These are phyloP conservation scores for Trichoderma arundinaceum DNA, from an alignment of 2,329 filamentous ascomycete genomes.

Conservation along the genomic window DNA sequence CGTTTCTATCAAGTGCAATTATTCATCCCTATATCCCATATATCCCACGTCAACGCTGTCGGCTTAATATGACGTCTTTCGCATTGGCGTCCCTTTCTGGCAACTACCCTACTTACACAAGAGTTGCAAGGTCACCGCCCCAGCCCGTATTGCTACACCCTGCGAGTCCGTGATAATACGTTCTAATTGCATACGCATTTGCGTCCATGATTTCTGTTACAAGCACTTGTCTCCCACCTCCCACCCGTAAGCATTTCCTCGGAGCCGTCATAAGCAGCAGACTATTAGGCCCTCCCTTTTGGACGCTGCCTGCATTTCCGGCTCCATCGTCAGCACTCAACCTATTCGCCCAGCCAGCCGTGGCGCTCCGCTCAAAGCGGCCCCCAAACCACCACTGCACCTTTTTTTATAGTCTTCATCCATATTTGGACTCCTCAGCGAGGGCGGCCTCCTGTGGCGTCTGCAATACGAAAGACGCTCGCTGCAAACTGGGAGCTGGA, in stretches of 20 bases:
- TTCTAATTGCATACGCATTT: too few species aligned
- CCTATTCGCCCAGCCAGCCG: constrained; percentile 13
- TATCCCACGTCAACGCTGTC: too few species aligned
- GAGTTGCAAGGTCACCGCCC: too few species aligned
- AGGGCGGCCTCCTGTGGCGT: constrained; percentile 27
- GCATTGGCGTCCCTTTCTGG: too few species aligned
- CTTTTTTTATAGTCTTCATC: not conserved
- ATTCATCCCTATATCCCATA: not conserved
- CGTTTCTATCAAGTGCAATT: not conserved
- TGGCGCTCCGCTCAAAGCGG: constrained; percentile 18
- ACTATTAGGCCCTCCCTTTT: not conserved
- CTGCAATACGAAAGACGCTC: not conserved
- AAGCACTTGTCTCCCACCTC: too few species aligned
- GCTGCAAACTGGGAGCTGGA: not conserved
- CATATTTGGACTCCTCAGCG: constrained; percentile 26
- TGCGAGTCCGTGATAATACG: too few species aligned
- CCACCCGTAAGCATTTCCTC: not conserved
- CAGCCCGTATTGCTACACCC: too few species aligned
- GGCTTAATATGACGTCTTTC: too few species aligned
- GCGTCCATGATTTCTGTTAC: too few species aligned
- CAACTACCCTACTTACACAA: too few species aligned
- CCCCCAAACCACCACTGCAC: constrained; percentile 17
- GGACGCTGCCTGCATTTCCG: constrained; percentile 11
- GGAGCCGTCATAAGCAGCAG: not conserved
- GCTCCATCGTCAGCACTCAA: constrained; percentile 23